Base-by-base conservation (phyloP, 2,329 filamentous ascomycete species). In the Monosporascus sp. region DNA sequence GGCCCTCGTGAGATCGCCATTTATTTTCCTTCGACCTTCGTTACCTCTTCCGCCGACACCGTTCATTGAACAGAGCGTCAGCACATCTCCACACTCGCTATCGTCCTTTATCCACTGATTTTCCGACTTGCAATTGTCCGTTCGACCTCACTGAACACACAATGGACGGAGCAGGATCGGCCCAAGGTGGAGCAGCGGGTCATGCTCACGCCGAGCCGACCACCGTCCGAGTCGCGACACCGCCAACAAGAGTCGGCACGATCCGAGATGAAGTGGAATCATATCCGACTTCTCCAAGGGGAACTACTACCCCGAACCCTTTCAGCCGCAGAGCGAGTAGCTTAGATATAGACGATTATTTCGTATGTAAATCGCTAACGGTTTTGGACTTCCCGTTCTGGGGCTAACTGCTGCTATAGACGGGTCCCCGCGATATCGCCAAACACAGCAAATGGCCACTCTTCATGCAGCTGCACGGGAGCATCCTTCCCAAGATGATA, bases 401-500 rank as follows among this genome's bases (percentile, higher is more conserved):
- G 17, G 11, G 14, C 48, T 55, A 51, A 54, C 48, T 3, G 22
- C 24, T 31, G 8, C 15, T 22, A 11, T 45, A 75, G 73, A 68
- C 67, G 17, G 83, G 82, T 15, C 89, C 89, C 51, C 80, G 85
- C 57, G 84, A 90, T 68, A 80, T 88, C 55, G 76, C 83, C 52
- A 83, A 83, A 62, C 88, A 91, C 69, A 90, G 87, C 25, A 91
- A 89, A 79, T 86, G 87, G 79, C 88, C 89, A 8, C 80, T 85
- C 60, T 90, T 91, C 67, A 70, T 92, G 63, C 85, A 88, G 57
- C 77, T 92, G 71, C 88, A 90, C 65, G 89, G 89, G 60, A 89
- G 84, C 61, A 84, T 73, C 58, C 73, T 86, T 50, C 89, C 89
- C 14, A 86, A 88, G 65, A 84, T 92, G 84, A 81, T 91, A 36